Percentiles rank a stretch among this genome's conserved stretches.
These are phyloP conservation scores for Aspergillus sp. DNA, from an alignment of 2,329 filamentous ascomycete genomes.

Conservation along the genomic window DNA sequence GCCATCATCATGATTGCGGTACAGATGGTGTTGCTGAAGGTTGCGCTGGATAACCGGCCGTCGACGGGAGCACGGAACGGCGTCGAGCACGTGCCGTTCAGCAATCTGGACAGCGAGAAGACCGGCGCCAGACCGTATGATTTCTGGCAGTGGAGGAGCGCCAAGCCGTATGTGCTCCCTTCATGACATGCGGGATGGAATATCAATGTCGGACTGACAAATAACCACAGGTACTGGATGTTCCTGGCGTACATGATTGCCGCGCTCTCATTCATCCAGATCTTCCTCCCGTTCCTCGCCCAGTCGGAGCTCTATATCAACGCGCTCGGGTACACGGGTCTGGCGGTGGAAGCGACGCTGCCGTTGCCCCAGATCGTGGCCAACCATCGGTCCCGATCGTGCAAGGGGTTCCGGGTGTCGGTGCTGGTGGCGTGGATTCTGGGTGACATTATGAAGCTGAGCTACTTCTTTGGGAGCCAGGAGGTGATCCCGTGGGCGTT, in stretches of 20 bases:
- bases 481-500: constrained; percentile 49
- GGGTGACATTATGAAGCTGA: constrained; percentile 52
- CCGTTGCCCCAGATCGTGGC: constrained; percentile 49
- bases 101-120: constrained; percentile 21
- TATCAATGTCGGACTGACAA: background rate
- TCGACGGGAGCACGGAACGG: constrained; percentile 37
- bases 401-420: constrained; percentile 50
- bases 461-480: constrained; percentile 47
- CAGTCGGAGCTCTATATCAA: constrained; percentile 43
- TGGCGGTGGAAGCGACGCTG: constrained; percentile 49
- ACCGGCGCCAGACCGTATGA: constrained; percentile 53
- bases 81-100: constrained; percentile 44
- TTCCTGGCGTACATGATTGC: constrained; percentile 56
- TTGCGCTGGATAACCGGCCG: constrained; percentile 59
- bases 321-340: constrained; percentile 45
- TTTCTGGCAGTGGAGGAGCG: constrained; percentile 63
- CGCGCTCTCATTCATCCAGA: constrained; percentile 51
- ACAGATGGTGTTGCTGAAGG: constrained; percentile 59
- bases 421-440: constrained; percentile 49
- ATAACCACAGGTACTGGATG: constrained; percentile 51
- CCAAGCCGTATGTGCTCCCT: constrained; percentile 47
- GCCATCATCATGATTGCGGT: constrained; percentile 60
- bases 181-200: background rate
- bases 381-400: constrained; percentile 48
- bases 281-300: constrained; percentile 51